Conservation (phyloP, 2,329 filamentous ascomycete species). For the Aspergillus awamori region DNA sequence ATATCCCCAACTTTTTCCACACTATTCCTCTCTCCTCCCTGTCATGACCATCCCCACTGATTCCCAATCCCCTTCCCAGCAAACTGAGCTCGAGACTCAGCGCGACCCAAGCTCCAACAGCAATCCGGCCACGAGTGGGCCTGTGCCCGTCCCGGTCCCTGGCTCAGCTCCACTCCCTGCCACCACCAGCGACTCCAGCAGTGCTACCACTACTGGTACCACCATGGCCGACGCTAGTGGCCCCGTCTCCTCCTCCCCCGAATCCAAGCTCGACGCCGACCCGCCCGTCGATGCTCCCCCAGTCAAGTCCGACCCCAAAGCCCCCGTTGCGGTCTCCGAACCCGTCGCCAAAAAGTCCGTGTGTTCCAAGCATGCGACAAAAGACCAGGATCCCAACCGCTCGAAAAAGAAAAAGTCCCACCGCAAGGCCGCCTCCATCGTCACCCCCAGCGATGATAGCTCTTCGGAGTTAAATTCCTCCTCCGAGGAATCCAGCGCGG, state of each 20-base stretch:
- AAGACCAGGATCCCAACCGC: conserved; percentile 25
- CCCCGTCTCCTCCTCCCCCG: conserved; percentile 22
- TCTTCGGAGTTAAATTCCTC: conserved; percentile 26
- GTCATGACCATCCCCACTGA: conserved; percentile 16
- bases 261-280: conserved; percentile 37
- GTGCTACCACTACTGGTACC: conserved; percentile 6
- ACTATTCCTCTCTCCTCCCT: neutral
- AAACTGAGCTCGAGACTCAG: conserved; percentile 21
- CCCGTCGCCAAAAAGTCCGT: conserved; percentile 28
- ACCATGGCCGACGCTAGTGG: conserved; percentile 36
- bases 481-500: conserved; percentile 24
- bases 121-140: neutral
- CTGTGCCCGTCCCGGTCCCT: neutral
- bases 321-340: conserved; percentile 27
- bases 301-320: conserved; percentile 28
- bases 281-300: conserved; percentile 31
- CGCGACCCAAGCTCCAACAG: conserved; percentile 21
- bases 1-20: conserved; percentile 2
- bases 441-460: conserved; percentile 26
- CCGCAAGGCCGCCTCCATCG: conserved; percentile 21
- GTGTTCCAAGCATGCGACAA: conserved; percentile 37
- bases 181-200: neutral
- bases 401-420: conserved; percentile 31
- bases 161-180: conserved; percentile 23
- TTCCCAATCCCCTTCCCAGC: conserved; percentile 10